These are phyloP conservation scores for Rhizoclosmatium sp. DNA, from an alignment of 192 early-diverging fungal genomes.

Conservation along the genomic window DNA sequence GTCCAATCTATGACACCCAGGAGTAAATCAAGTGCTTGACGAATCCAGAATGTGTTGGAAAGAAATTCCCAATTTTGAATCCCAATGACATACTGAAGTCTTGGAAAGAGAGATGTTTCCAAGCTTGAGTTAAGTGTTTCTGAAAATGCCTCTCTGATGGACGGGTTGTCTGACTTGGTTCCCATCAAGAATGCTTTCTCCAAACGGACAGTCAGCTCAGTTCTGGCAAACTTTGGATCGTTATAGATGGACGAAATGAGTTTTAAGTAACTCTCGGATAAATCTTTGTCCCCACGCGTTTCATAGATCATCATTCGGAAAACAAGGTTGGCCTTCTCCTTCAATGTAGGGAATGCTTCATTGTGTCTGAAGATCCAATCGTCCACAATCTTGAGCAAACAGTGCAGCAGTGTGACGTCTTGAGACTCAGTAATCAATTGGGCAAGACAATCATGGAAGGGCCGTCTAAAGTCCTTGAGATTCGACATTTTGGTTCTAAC, in stretches of 20 bases:
- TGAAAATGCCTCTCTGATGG: slow-evolving; percentile 80
- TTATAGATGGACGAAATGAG: slow-evolving; percentile 94
- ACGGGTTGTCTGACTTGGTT: slow-evolving; percentile 80
- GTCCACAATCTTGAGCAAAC: slow-evolving; percentile 82
- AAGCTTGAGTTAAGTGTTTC: slow-evolving; percentile 82
- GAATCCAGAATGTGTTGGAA: slow-evolving; percentile 86
- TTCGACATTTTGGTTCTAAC: slow-evolving; percentile 48
- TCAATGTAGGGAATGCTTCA: slow-evolving; percentile 93
- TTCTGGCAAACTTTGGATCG: slow-evolving; percentile 78
- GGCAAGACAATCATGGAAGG: slow-evolving; percentile 81
- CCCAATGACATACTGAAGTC: slow-evolving; percentile 88
- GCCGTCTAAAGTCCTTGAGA: slow-evolving; percentile 83
- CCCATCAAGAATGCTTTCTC: slow-evolving; percentile 96
- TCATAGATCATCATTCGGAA: slow-evolving; percentile 91
- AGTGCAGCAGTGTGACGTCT: slow-evolving; percentile 74
- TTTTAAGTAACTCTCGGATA: slow-evolving; percentile 85
- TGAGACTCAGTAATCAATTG: slow-evolving; percentile 86
- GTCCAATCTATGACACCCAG: slow-evolving; percentile 61
- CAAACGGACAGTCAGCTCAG: slow-evolving; percentile 91
- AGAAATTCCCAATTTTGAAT: slow-evolving; percentile 97
- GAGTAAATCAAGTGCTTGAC: slow-evolving; percentile 89
- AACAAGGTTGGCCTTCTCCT: slow-evolving; percentile 95
- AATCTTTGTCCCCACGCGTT: slow-evolving; percentile 65
- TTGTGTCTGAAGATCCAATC: slow-evolving; percentile 86
- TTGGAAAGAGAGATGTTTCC: slow-evolving; percentile 58